Percentiles rank a stretch among this genome's conserved stretches.
phyloP scores from a whole-genome alignment of 2,329 filamentous ascomycete genomes.

The Apiospora rasikravindrae region DNA sequence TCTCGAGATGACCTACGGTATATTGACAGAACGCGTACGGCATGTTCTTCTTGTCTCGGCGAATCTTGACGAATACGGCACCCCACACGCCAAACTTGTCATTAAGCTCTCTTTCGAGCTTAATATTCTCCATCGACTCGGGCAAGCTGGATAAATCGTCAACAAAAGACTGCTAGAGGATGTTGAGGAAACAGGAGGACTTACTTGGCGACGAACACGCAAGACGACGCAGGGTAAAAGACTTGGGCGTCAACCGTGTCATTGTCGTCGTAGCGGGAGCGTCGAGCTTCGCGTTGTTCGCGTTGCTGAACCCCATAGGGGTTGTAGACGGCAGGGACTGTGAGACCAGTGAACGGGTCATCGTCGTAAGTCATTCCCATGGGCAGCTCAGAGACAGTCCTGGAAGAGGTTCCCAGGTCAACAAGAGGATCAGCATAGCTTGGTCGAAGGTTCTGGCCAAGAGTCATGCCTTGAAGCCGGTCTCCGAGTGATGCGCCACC shows the following conservation, averaged over 20 bases:
- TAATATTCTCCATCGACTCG: conserved; percentile 52
- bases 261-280: conserved; percentile 18
- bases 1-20: conserved; percentile 51
- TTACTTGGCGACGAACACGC: conserved; percentile 72
- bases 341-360: not conserved
- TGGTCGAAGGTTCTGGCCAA: not conserved
- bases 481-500: not conserved
- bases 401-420: not conserved
- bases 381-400: not conserved
- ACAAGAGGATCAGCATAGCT: not conserved
- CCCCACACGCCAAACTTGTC: conserved; percentile 60
- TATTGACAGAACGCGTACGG: conserved; percentile 70
- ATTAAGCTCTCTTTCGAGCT: conserved; percentile 59
- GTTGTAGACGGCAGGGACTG: not conserved
- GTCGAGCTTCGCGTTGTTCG: not conserved
- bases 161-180: not conserved
- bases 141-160: conserved; percentile 50
- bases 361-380: not conserved
- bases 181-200: conserved; percentile 33
- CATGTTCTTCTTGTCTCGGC: conserved; percentile 61
- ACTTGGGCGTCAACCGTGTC: conserved; percentile 55
- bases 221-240: conserved; percentile 59
- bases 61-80: conserved; percentile 66
- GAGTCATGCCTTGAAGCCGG: not conserved
- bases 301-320: not conserved